Evolutionary conservation across 371 early-diverging fungal genomes (phyloP).

Genomic region (Saksenaea vasiformis): DNA sequence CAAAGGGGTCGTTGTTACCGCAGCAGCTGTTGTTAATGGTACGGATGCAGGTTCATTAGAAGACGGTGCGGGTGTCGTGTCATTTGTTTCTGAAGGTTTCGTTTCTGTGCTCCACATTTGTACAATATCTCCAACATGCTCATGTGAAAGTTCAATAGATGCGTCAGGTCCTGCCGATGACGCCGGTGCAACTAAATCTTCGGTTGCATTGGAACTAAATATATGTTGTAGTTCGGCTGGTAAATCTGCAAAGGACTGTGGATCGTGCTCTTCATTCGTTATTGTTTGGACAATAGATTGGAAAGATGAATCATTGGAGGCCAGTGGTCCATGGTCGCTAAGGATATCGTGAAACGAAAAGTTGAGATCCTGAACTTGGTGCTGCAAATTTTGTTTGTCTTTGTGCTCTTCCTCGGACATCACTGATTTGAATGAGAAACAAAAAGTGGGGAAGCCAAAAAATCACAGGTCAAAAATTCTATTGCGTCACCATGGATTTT

Average conservation of each 20-base stretch:
- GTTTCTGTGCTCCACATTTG: constrained; percentile 5
- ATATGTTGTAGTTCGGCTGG: constrained; percentile 46
- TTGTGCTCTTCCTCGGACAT: constrained; percentile 17
- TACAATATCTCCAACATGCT: constrained; percentile 1
- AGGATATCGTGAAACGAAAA: constrained; percentile 42
- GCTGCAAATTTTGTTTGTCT: constrained; percentile 10
- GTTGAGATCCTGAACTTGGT: constrained; percentile 21
- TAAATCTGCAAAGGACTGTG: constrained; percentile 32
- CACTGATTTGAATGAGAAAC: constrained; percentile 4
- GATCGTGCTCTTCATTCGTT: constrained; percentile 19
- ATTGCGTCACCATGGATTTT: too few species aligned
- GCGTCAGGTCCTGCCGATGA: constrained; percentile 8
- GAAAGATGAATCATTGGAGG: constrained; percentile 35
- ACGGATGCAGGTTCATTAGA: neutral
- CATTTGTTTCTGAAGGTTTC: neutral
- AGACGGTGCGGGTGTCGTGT: neutral
- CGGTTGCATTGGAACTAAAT: constrained; percentile 33
- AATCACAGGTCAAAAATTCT: too few species aligned
- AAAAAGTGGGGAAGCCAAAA: constrained; percentile 5
- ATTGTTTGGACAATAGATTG: constrained; percentile 38
- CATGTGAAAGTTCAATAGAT: neutral
- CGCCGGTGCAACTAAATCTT: constrained; percentile 18
- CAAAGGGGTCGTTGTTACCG: neutral
- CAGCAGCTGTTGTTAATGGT: neutral
- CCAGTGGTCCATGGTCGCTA: constrained; percentile 16